Evolutionary conservation across 345 rosid genomes (phyloP).

Genomic region (Eucalyptus microcorys): DNA sequence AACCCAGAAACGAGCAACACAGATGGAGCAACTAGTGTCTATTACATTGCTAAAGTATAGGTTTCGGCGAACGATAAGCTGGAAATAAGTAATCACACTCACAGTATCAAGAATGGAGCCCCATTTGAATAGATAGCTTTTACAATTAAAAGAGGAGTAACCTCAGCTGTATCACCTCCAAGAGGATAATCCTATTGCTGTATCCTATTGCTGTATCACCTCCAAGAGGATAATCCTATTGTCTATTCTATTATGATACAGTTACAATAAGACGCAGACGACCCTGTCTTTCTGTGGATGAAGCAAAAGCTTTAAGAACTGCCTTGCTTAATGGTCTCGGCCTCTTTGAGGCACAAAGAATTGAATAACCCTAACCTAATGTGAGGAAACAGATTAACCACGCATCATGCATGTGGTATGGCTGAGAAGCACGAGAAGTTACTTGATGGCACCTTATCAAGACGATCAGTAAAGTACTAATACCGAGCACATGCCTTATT

Average conservation of each 20-base stretch:
- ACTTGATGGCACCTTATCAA: background rate
- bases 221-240: background rate
- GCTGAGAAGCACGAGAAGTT: background rate
- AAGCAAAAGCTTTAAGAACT: background rate
- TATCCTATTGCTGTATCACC: background rate
- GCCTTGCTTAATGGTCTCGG: background rate
- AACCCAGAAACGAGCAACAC: background rate
- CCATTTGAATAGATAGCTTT: background rate
- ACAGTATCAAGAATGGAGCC: background rate
- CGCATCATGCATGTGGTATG: background rate
- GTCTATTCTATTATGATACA: background rate
- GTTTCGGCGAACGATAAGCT: background rate
- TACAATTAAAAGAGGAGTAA: background rate
- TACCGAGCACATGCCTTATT: background rate
- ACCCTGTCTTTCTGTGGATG: background rate
- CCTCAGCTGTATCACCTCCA: background rate
- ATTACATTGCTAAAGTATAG: background rate
- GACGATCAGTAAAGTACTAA: background rate
- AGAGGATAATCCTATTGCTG: background rate
- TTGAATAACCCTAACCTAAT: background rate
- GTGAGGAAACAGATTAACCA: background rate
- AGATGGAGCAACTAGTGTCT: background rate
- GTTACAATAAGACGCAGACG: background rate
- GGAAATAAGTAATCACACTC: background rate
- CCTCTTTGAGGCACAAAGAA: background rate